Conservation (phyloP, 192 early-diverging fungal genomes). For the Rhizoclosmatium globosum region DNA sequence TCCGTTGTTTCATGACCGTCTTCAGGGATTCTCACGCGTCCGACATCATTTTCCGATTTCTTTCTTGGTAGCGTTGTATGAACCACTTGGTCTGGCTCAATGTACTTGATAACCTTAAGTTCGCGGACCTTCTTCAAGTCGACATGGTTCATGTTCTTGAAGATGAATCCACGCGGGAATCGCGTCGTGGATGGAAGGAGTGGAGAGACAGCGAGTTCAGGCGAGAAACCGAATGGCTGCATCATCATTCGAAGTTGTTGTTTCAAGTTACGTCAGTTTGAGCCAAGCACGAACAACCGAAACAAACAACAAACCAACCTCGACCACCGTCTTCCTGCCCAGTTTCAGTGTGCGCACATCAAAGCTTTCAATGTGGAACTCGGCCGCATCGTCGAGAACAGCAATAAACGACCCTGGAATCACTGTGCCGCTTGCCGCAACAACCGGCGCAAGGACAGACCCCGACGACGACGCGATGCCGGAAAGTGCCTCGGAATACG, state of each 20-base stretch:
- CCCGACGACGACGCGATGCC: too few species aligned
- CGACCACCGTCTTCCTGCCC: not conserved
- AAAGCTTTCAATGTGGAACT: not conserved
- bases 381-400: slow-evolving; percentile 21
- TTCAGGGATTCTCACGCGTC: not conserved
- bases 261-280: too few species aligned
- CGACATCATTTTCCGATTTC: not conserved
- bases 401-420: slow-evolving; percentile 13
- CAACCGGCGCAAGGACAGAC: too few species aligned
- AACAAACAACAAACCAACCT: not conserved
- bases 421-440: too few species aligned
- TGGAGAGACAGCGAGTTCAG: not conserved
- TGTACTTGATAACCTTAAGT: slow-evolving; percentile 74
- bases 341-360: not conserved
- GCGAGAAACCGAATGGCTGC: slow-evolving; percentile 27
- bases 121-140: slow-evolving; percentile 69
- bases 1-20: not conserved
- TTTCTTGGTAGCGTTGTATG: slow-evolving; percentile 53
- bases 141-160: not conserved
- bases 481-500: too few species aligned
- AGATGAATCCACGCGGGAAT: slow-evolving; percentile 32
- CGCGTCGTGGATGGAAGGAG: not conserved
- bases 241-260: not conserved
- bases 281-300: not conserved
- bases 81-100: slow-evolving; percentile 85